phyloP scores from a whole-genome alignment of 768 basidiomycete genomes.

The Candolleomyces efflorescens region DNA sequence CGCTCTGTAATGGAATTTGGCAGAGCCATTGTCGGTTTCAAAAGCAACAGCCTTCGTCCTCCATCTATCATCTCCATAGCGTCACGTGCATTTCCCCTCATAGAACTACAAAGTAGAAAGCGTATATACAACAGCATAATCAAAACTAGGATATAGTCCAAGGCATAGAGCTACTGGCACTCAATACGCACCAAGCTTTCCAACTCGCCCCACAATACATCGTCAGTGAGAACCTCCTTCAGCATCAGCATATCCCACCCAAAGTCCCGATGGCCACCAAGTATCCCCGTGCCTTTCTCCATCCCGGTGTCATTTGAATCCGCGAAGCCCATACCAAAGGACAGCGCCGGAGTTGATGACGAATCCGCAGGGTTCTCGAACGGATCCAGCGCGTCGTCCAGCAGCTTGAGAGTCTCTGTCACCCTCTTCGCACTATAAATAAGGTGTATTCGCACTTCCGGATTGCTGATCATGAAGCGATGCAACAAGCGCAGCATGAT shows the following conservation, averaged over 20 bases:
- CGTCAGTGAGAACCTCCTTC: constrained; percentile 58
- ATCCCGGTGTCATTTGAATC: constrained; percentile 61
- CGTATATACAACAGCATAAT: too few relatives aligned
- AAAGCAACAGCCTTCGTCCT: constrained; percentile 4
- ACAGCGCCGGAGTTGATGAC: constrained; percentile 48
- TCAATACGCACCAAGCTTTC: constrained; percentile 76
- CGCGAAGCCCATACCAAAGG: constrained; percentile 85
- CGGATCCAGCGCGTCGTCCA: constrained; percentile 72
- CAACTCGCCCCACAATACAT: constrained; percentile 70
- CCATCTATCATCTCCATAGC: background rate
- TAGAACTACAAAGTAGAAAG: background rate
- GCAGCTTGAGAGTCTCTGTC: constrained; percentile 71
- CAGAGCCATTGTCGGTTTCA: constrained; percentile 14
- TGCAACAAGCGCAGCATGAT: constrained; percentile 72
- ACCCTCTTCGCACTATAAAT: constrained; percentile 57
- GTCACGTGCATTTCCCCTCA: background rate
- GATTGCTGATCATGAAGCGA: constrained; percentile 49
- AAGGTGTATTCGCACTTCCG: constrained; percentile 52
- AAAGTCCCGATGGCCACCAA: constrained; percentile 68
- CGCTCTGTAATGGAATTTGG: background rate
- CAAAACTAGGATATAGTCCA: too few relatives aligned
- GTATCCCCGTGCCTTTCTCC: constrained; percentile 72
- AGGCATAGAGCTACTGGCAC: constrained; percentile 35
- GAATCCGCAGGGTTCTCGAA: constrained; percentile 68
- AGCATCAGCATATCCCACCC: constrained; percentile 70